A percentile compares a stretch with the other conserved stretches of the same genome.
phyloP scores from a whole-genome alignment of 768 basidiomycete species.

The Phylloporus arenicola region DNA sequence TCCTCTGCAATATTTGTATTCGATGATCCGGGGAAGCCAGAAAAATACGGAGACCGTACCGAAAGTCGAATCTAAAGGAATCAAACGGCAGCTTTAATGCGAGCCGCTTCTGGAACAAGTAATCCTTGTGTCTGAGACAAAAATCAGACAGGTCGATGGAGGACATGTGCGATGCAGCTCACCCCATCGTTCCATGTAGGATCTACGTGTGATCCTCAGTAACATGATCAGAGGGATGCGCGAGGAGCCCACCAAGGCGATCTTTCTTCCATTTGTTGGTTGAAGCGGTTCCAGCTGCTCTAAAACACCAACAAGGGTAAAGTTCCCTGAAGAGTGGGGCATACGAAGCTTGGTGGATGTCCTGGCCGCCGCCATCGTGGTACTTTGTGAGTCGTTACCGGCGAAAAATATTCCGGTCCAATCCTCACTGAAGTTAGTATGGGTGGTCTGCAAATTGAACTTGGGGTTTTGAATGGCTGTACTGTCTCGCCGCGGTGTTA shows the following conservation, averaged over 20 bases:
- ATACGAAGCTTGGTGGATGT: constrained; percentile 48
- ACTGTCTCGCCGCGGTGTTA: background rate
- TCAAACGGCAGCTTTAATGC: constrained; percentile 62
- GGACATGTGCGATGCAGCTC: constrained; percentile 18
- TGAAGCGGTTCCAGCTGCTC: constrained; percentile 51
- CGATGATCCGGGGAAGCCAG: background rate
- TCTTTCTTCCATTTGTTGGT: constrained; percentile 51
- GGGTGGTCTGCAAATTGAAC: background rate
- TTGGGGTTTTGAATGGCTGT: background rate
- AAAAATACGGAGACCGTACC: constrained; percentile 41
- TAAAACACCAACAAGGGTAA: constrained; percentile 51
- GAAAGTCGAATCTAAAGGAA: constrained; percentile 84
- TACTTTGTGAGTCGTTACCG: background rate
- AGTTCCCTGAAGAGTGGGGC: constrained; percentile 43
- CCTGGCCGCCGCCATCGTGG: constrained; percentile 20
- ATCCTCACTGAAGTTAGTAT: too few species aligned
- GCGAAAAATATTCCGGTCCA: background rate
- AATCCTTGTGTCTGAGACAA: constrained; percentile 70
- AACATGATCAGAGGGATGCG: constrained; percentile 1
- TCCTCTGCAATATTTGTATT: constrained; percentile 42
- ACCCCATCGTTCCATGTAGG: constrained; percentile 78
- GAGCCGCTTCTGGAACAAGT: constrained; percentile 72
- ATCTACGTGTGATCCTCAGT: constrained; percentile 44
- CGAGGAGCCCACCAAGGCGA: constrained; percentile 53
- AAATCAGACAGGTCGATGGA: background rate